These are phyloP conservation scores for Aspergillus sparsus DNA, from an alignment of 495 filamentous ascomycete genomes.

Conservation along the genomic window DNA sequence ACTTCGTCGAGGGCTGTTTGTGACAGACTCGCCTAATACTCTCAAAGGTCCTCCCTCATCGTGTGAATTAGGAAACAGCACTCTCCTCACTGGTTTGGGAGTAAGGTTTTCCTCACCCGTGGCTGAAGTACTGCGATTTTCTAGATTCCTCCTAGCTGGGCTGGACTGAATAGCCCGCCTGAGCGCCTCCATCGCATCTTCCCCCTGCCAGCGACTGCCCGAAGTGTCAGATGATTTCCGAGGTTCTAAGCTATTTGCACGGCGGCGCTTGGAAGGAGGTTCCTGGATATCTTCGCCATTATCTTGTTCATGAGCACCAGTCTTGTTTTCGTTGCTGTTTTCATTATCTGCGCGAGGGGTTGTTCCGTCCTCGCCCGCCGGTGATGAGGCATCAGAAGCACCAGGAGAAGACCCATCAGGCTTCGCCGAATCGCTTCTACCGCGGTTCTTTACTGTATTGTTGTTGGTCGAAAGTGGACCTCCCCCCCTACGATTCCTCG, in stretches of 20 bases:
- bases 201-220: slow-evolving; percentile 46
- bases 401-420: slow-evolving; percentile 44
- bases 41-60: slow-evolving; percentile 58
- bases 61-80: slow-evolving; percentile 69
- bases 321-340: slow-evolving; percentile 23
- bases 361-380: slow-evolving; percentile 38
- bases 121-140: slow-evolving; percentile 67
- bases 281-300: slow-evolving; percentile 32
- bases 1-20: slow-evolving; percentile 58
- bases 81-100: slow-evolving; percentile 65
- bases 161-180: slow-evolving; percentile 69
- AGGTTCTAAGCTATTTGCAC: slow-evolving; percentile 46
- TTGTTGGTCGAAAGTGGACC: slow-evolving; percentile 35
- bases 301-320: slow-evolving; percentile 22
- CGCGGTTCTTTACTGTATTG: slow-evolving; percentile 36
- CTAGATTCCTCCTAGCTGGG: slow-evolving; percentile 63
- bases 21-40: slow-evolving; percentile 56
- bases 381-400: slow-evolving; percentile 45
- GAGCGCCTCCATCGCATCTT: slow-evolving; percentile 59
- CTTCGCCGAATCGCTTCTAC: slow-evolving; percentile 32
- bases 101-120: slow-evolving; percentile 56
- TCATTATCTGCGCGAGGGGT: slow-evolving; percentile 40
- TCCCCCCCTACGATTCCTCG: slow-evolving; percentile 36
- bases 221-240: slow-evolving; percentile 32
- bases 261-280: slow-evolving; percentile 38